Evolutionary conservation across 345 rosid species (phyloP).

Genomic region (Microcos paniculata): DNA sequence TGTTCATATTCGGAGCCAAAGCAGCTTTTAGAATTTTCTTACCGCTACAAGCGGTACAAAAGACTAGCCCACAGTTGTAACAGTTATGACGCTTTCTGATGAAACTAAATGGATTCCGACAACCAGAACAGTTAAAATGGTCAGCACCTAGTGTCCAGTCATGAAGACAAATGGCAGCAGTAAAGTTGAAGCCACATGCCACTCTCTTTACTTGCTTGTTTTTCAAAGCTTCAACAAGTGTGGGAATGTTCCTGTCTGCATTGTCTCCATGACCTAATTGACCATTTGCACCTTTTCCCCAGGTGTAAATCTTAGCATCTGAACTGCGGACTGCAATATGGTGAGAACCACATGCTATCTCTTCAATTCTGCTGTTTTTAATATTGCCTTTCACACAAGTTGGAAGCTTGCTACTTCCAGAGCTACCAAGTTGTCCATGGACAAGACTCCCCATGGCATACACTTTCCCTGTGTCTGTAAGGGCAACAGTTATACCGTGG

Average conservation of each 20-base stretch:
- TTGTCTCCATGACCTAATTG: slow-evolving; percentile 48
- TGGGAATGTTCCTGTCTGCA: slow-evolving; percentile 35
- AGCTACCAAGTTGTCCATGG: slow-evolving; percentile 37
- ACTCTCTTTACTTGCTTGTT: slow-evolving; percentile 43
- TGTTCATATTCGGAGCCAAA: slow-evolving; percentile 57
- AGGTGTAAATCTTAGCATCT: slow-evolving; percentile 45
- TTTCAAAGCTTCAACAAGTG: slow-evolving; percentile 47
- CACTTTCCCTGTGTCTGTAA: slow-evolving; percentile 40
- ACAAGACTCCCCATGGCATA: slow-evolving; percentile 49
- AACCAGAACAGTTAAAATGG: slow-evolving; percentile 45
- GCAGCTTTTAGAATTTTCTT: slow-evolving; percentile 62
- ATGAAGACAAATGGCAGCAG: slow-evolving; percentile 48
- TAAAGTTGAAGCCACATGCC: slow-evolving; percentile 43
- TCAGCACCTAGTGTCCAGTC: slow-evolving; percentile 39
- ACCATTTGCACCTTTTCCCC: slow-evolving; percentile 61
- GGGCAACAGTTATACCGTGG: slow-evolving; percentile 39
- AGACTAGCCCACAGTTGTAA: slow-evolving; percentile 63
- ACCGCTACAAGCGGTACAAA: slow-evolving; percentile 59
- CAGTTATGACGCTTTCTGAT: slow-evolving; percentile 70
- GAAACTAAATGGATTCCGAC: slow-evolving; percentile 38
- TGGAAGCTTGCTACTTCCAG: slow-evolving; percentile 34
- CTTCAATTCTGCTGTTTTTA: slow-evolving; percentile 32
- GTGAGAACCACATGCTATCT: slow-evolving; percentile 48
- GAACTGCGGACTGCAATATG: slow-evolving; percentile 50
- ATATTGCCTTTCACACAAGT: slow-evolving; percentile 34